Evolutionary conservation across 768 basidiomycete species (phyloP).

Genomic region (Rhodotorula sphaerocarpa): DNA sequence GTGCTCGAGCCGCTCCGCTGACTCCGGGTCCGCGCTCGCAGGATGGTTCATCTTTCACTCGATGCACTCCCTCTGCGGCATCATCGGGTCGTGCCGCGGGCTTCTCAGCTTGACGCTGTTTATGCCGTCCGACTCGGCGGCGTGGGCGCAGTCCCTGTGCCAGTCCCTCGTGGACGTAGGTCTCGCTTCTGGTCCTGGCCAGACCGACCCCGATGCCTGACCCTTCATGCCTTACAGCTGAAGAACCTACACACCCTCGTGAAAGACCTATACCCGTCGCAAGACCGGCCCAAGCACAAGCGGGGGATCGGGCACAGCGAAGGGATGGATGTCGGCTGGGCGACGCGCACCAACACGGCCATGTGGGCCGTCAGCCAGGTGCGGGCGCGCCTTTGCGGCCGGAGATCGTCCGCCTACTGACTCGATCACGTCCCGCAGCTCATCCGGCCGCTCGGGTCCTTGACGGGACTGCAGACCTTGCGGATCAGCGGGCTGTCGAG

Average conservation of each 20-base stretch:
- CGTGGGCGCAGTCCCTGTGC: conserved; percentile 27
- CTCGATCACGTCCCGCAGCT: conserved; percentile 2
- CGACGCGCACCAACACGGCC: conserved; percentile 7
- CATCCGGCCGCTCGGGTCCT: conserved; percentile 25
- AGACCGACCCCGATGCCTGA: background rate
- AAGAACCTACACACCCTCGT: conserved; percentile 21
- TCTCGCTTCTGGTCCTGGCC: background rate
- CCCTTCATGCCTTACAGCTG: conserved; percentile 2
- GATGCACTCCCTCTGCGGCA: conserved; percentile 36
- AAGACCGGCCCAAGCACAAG: background rate
- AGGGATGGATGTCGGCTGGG: conserved; percentile 32
- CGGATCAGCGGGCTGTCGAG: conserved; percentile 30
- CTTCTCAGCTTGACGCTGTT: conserved; percentile 24
- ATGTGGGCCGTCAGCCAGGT: conserved; percentile 34
- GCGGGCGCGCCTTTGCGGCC: background rate
- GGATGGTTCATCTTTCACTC: conserved; percentile 37
- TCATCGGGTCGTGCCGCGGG: conserved; percentile 30
- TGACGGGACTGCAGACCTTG: conserved; percentile 12
- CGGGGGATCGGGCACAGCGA: conserved; percentile 17
- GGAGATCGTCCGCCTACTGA: background rate
- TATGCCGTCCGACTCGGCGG: conserved; percentile 16
- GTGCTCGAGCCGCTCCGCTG: background rate
- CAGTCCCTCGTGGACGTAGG: conserved; percentile 14
- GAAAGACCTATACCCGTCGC: conserved; percentile 25
- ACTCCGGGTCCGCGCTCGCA: background rate